phyloP scores from a whole-genome alignment of 495 filamentous ascomycete species.

The Rostrohypoxylon terebratum region DNA sequence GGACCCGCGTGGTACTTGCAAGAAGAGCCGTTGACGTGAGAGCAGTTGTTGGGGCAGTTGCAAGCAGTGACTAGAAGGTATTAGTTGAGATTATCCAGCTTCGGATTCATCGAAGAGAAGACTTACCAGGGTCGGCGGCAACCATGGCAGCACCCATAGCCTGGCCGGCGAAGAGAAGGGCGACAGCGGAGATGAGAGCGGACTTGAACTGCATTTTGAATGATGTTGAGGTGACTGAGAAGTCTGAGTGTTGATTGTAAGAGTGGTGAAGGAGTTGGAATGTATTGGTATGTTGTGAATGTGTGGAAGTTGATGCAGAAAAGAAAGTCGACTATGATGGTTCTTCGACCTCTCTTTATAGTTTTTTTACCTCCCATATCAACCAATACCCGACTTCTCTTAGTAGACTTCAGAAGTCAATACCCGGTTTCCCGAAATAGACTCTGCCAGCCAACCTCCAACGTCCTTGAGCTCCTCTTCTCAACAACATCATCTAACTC shows the following conservation, averaged over 20 bases:
- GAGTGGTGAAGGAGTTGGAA: neutral
- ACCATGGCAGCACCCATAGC: constrained; percentile 1
- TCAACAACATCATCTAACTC: neutral
- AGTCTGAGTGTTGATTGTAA: constrained; percentile 7
- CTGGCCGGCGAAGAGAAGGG: constrained; percentile 16
- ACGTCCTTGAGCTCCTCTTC: neutral
- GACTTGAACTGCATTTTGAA: constrained; percentile 12
- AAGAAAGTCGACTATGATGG: neutral
- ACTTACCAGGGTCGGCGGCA: constrained; percentile 9
- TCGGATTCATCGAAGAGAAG: neutral
- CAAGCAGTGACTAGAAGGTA: neutral
- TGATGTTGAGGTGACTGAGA: constrained; percentile 8
- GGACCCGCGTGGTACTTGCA: constrained; percentile 12
- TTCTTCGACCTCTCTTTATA: constrained; percentile 1
- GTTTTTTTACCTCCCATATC: neutral
- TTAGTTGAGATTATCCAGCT: neutral
- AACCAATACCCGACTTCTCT: neutral
- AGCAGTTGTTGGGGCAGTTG: constrained; percentile 18
- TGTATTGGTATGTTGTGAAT: neutral
- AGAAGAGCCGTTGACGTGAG: neutral
- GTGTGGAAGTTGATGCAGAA: constrained; percentile 13
- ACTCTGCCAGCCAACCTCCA: neutral
- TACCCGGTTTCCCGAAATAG: neutral
- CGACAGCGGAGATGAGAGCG: neutral
- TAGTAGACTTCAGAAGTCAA: neutral